A percentile compares a stretch with the other conserved stretches of the same genome.
phyloP scores from a whole-genome alignment of 768 basidiomycete genomes.

The Lepiota venenata region DNA sequence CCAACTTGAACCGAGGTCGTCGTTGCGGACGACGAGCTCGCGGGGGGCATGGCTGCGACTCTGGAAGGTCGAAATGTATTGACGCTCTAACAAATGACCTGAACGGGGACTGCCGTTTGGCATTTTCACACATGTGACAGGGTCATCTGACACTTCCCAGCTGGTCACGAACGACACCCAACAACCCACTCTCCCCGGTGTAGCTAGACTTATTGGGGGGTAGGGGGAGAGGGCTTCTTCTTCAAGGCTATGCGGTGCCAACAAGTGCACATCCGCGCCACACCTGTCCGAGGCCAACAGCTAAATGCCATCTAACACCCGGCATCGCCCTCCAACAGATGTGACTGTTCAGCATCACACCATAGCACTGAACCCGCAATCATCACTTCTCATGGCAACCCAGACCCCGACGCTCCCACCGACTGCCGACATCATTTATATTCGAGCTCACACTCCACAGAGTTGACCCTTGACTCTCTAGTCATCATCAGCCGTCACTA shows the following conservation, averaged over 20 bases:
- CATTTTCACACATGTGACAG: slow-evolving; percentile 20
- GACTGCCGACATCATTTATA: background rate
- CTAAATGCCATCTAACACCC: background rate
- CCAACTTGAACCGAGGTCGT: slow-evolving; percentile 94
- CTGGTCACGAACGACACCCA: background rate
- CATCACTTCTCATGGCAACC: slow-evolving; percentile 13
- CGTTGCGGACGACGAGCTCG: slow-evolving; percentile 65
- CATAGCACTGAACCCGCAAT: background rate
- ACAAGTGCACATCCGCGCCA: background rate
- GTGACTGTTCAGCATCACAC: background rate
- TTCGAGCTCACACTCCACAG: background rate
- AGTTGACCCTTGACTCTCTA: background rate
- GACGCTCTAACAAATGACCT: slow-evolving; percentile 27
- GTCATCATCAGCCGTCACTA: background rate
- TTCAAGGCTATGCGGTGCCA: background rate
- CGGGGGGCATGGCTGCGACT: slow-evolving; percentile 65
- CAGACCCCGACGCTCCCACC: slow-evolving; percentile 2
- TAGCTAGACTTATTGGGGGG: too few relatives aligned
- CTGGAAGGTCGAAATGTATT: slow-evolving; percentile 25
- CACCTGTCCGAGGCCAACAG: background rate
- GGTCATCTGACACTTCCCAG: slow-evolving; percentile 10
- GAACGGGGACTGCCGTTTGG: slow-evolving; percentile 33
- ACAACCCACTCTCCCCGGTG: background rate
- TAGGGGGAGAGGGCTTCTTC: too few relatives aligned
- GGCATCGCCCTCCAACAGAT: background rate